These are phyloP conservation scores for Aciculosporium take DNA, from an alignment of 2,329 filamentous ascomycete genomes.

Conservation along the genomic window DNA sequence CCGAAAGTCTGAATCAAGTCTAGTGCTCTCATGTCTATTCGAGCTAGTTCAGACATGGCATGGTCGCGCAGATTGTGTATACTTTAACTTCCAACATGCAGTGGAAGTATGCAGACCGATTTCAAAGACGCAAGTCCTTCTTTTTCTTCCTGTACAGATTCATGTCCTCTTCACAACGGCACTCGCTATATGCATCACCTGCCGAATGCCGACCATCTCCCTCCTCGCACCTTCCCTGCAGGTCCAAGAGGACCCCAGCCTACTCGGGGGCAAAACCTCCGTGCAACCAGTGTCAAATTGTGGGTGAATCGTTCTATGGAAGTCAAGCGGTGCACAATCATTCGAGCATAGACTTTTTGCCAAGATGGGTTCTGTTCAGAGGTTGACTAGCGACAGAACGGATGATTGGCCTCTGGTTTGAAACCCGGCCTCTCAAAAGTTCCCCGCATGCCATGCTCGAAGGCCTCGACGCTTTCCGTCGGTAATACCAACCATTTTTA, in stretches of 20 bases:
- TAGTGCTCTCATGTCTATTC: no score
- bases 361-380: constrained; percentile 13
- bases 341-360: constrained; percentile 30
- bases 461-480: constrained; percentile 18
- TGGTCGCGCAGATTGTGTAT: no score
- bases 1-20: no score
- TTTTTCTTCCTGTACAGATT: no score
- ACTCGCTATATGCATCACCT: neutral
- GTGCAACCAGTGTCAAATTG: constrained; percentile 14
- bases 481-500: no score
- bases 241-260: no score
- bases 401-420: constrained; percentile 24
- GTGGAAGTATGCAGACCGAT: no score
- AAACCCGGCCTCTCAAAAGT: constrained; percentile 29
- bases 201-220: neutral
- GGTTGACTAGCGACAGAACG: constrained; percentile 14
- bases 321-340: constrained; percentile 33
- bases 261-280: constrained; percentile 15
- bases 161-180: neutral
- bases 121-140: neutral
- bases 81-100: neutral
- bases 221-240: no score
- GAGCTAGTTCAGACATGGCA: neutral
- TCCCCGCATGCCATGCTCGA: constrained; percentile 25
- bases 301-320: constrained; percentile 23